phyloP scores from a whole-genome alignment of 805 yeast genomes.

The Ogataea ramenticola region DNA sequence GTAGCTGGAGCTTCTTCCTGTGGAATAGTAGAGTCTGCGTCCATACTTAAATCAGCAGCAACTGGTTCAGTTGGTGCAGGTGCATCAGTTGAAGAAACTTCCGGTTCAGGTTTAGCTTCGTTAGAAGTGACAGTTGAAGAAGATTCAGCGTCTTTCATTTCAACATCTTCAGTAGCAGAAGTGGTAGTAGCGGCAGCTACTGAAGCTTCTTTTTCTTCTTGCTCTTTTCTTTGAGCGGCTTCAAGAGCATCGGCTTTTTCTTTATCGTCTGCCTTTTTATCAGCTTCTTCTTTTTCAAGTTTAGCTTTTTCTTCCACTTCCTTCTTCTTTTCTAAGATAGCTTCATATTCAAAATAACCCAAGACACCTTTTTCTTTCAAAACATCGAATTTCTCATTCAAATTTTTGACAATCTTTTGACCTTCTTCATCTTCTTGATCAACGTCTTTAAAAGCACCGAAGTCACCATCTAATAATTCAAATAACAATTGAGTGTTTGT shows the following conservation, averaged over 20 bases:
- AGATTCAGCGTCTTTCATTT: neutral
- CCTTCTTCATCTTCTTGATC: constrained; percentile 30
- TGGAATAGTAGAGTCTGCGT: constrained; percentile 6
- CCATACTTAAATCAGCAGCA: constrained; percentile 4
- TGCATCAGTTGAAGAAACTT: neutral
- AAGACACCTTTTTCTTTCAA: constrained; percentile 33
- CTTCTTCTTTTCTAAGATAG: constrained; percentile 8
- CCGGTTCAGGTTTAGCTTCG: neutral
- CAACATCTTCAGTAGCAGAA: neutral
- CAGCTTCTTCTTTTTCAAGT: constrained; percentile 5
- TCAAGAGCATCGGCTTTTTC: constrained; percentile 12
- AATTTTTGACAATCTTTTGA: neutral
- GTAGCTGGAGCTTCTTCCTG: constrained; percentile 4
- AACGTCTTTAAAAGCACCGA: constrained; percentile 49
- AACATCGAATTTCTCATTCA: neutral
- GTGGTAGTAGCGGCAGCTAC: constrained; percentile 29
- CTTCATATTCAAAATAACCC: constrained; percentile 15
- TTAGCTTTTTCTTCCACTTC: constrained; percentile 10
- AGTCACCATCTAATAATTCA: constrained; percentile 40
- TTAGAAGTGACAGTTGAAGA: neutral
- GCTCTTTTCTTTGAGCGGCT: constrained; percentile 30
- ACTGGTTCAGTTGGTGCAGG: neutral
- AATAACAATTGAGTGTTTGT: constrained; percentile 21
- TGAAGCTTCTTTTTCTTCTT: no score
- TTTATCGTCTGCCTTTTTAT: constrained; percentile 4